phyloP scores from a whole-genome alignment of 2,329 filamentous ascomycete genomes.

The Aspergillus texensis region DNA sequence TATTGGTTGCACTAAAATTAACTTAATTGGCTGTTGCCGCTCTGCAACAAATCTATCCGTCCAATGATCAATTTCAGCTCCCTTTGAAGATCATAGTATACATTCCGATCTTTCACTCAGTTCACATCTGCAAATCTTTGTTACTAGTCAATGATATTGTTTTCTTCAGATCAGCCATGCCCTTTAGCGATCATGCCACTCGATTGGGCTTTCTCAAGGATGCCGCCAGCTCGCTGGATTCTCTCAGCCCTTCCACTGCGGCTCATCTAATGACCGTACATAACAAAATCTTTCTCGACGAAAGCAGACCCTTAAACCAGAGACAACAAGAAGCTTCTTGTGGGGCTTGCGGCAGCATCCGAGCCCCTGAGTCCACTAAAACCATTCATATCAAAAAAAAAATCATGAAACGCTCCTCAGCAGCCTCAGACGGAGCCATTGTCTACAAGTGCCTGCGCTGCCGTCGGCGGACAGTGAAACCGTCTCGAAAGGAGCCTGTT shows the following conservation, averaged over 20 bases:
- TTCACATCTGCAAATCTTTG: neutral
- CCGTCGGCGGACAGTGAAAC: conserved; percentile 34
- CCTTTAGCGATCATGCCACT: conserved; percentile 27
- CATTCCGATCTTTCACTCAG: neutral
- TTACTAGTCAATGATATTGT: neutral
- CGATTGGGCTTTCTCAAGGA: conserved; percentile 41
- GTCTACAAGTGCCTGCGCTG: conserved; percentile 44
- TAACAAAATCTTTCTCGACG: conserved; percentile 38
- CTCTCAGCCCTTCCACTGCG: conserved; percentile 43
- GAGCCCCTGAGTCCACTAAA: conserved; percentile 35
- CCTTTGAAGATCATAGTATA: neutral
- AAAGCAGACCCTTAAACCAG: conserved; percentile 35
- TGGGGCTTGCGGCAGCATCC: conserved; percentile 43
- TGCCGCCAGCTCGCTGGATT: conserved; percentile 36
- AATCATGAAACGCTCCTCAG: conserved; percentile 16
- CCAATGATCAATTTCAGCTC: neutral
- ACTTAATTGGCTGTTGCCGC: neutral
- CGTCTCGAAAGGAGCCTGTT: conserved; percentile 21
- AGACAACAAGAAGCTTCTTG: conserved; percentile 40
- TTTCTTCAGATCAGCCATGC: conserved; percentile 15
- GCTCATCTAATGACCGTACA: conserved; percentile 43
- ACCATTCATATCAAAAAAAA: conserved; percentile 29
- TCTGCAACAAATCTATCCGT: neutral
- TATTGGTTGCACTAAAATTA: neutral
- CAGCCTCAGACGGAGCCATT: conserved; percentile 26